Percentiles rank a stretch among this genome's conserved stretches.
Conservation (phyloP, 1,284 basidiomycete genomes). For the Inonotus obliquus region DNA sequence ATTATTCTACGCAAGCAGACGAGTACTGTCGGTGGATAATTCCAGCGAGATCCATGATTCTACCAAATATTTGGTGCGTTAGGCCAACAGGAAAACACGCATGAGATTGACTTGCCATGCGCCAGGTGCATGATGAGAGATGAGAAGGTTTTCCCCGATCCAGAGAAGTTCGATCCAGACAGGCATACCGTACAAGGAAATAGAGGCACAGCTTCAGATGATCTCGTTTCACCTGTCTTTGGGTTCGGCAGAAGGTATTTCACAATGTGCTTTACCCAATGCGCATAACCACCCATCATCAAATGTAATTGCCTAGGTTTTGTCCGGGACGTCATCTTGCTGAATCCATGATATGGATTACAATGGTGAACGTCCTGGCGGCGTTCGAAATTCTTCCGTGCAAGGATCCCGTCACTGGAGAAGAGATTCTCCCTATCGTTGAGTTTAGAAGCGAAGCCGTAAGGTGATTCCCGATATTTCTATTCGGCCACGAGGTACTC, state of each 20-base stretch:
- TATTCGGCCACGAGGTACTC: too few species aligned
- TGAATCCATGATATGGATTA: slow-evolving; percentile 11
- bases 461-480: neutral
- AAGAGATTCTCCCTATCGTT: neutral
- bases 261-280: neutral
- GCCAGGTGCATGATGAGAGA: slow-evolving; percentile 16
- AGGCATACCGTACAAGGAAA: neutral
- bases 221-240: neutral
- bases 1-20: neutral
- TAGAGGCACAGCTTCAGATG: slow-evolving; percentile 9
- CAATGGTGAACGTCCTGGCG: slow-evolving; percentile 9
- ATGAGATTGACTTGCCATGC: neutral
- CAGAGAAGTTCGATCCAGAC: slow-evolving; percentile 8
- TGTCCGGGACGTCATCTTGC: slow-evolving; percentile 17
- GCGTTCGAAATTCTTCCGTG: slow-evolving; percentile 13
- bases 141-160: slow-evolving; percentile 6
- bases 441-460: neutral
- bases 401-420: slow-evolving; percentile 4
- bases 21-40: slow-evolving; percentile 16
- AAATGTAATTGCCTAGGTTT: slow-evolving; percentile 14
- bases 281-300: neutral
- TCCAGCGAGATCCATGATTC: slow-evolving; percentile 8
- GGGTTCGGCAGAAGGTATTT: slow-evolving; percentile 2
- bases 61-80: slow-evolving; percentile 18
- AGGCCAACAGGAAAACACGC: neutral